Evolutionary conservation across 2,329 filamentous ascomycete genomes (phyloP).

Genomic region (Xylariaceae sp.): DNA sequence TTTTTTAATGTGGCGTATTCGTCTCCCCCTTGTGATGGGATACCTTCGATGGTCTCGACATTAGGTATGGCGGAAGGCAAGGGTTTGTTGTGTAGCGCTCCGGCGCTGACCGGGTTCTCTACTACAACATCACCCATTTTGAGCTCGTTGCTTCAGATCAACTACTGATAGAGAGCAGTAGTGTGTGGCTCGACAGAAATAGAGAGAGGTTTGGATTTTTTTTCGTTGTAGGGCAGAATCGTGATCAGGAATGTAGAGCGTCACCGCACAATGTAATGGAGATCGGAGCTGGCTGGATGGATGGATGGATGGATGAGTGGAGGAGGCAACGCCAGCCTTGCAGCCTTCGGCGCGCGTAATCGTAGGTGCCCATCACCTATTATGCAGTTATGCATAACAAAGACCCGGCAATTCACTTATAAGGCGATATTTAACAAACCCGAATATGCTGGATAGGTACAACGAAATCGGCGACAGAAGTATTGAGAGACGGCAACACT

Average conservation of each 20-base stretch:
- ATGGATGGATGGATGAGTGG: neutral
- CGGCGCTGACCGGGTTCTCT: slow-evolving; percentile 71
- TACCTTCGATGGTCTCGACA: slow-evolving; percentile 83
- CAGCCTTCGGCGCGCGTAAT: slow-evolving; percentile 24
- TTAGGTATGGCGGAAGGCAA: slow-evolving; percentile 77
- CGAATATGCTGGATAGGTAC: too few species aligned
- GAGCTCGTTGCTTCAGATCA: slow-evolving; percentile 9
- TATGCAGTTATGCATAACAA: neutral
- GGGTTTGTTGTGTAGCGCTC: slow-evolving; percentile 76
- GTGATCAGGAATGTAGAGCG: neutral
- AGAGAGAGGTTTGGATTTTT: neutral
- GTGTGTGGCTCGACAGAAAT: neutral
- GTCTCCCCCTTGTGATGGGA: slow-evolving; percentile 75
- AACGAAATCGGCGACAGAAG: too few species aligned
- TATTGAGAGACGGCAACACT: too few species aligned
- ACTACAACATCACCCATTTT: slow-evolving; percentile 84
- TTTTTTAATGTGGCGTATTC: slow-evolving; percentile 96
- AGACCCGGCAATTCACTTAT: too few species aligned
- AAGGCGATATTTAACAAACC: too few species aligned
- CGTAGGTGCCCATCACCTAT: neutral
- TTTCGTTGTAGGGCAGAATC: neutral
- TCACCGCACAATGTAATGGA: neutral
- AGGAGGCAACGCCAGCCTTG: slow-evolving; percentile 32
- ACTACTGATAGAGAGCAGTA: neutral
- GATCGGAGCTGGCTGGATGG: neutral